Conservation (phyloP, 192 early-diverging fungal genomes). For the Lunasporangiospora selenospora region DNA sequence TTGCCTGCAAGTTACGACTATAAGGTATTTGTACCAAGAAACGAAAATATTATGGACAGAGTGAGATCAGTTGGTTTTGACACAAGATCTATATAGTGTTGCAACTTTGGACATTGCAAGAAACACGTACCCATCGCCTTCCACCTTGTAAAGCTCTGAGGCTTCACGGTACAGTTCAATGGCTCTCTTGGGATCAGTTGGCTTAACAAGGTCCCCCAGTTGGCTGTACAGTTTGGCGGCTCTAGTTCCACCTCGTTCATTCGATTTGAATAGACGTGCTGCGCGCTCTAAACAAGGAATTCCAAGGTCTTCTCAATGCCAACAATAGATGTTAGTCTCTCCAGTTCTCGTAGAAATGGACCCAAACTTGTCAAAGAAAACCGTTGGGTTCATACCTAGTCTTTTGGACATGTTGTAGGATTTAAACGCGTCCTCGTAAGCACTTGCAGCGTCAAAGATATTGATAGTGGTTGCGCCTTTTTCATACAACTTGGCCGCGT, state of each 20-base stretch:
- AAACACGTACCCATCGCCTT: constrained; percentile 42
- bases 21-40: background rate
- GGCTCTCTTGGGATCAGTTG: constrained; percentile 12
- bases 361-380: too few species aligned
- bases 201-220: constrained; percentile 21
- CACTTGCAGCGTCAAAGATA: constrained; percentile 45
- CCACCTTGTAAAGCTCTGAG: constrained; percentile 35
- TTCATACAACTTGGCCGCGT: constrained; percentile 44
- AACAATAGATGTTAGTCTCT: too few species aligned
- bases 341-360: too few species aligned
- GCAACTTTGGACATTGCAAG: background rate
- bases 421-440: constrained; percentile 52
- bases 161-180: constrained; percentile 40
- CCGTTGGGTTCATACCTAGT: too few species aligned
- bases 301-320: constrained; percentile 27
- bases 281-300: constrained; percentile 36
- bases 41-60: background rate
- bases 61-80: background rate
- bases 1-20: constrained; percentile 28
- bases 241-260: constrained; percentile 34
- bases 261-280: constrained; percentile 24
- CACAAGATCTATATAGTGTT: background rate
- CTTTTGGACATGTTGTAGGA: constrained; percentile 46
- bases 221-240: constrained; percentile 28
- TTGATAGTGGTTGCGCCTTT: constrained; percentile 34